Base-by-base conservation (phyloP, 352 stramenopile species). In the Phytophthora boehmeriae region DNA sequence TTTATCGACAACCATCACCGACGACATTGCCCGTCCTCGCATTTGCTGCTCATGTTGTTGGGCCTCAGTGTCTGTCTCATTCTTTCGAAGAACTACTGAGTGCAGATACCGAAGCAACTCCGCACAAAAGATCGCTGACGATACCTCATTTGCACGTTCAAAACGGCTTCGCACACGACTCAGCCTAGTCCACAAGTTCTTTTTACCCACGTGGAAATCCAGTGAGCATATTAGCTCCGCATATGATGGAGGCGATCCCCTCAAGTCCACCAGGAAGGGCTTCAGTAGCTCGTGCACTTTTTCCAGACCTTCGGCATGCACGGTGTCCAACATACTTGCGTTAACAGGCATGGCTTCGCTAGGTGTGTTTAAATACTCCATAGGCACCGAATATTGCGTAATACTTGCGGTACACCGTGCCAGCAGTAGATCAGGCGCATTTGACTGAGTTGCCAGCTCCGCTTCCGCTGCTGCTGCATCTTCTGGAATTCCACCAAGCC, bases 61-160 rank as follows among this genome's bases (percentile, higher is more conserved):
- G 16, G 57, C 71, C 44, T 85, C 76, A 11, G 76, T 83, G 56
- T 92, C 80, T 5, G 57, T 77, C 61, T 87, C 75, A 38, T 75
- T 90, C 62, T 92, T 92, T 32, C 66, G 56, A 30, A 92, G 63
- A 5, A 92, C 79, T 25, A 92, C 78, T 14, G 76, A 72, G 53
- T 92, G 83, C 20, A 92, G 52, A 54, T 90, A 92, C 41, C 75
- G 75, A 16, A 89, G 51, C 23, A 92, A 41, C 49, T 89, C 79
- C 6, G 68, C 68, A 51, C 83, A 92, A 59, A 92, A 92, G 16
- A 92, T 54, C 1, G 79, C 64, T 2, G 80, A 92, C 0, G 78
- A 75, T 1, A 80, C 75, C 43, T 89, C 68, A 58, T 92, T 92
- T 0, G 83, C 80, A 5, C 66, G 66, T 45, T 83, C 77, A 62